These are phyloP conservation scores for Metarhizium rileyi DNA, from an alignment of 2,329 filamentous ascomycete species.

Conservation along the genomic window DNA sequence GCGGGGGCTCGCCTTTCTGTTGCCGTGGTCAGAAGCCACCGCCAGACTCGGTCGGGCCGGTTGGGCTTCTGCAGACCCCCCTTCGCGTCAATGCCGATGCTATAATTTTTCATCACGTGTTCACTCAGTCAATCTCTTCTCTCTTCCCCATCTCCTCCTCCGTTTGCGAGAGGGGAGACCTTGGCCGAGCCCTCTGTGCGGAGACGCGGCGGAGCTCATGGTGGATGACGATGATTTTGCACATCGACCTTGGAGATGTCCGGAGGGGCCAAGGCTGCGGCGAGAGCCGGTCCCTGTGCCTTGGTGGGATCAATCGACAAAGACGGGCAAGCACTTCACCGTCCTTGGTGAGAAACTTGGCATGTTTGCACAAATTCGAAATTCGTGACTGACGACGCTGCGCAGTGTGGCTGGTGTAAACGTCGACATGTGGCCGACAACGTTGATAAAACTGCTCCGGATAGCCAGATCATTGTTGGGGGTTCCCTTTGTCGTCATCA, in stretches of 20 bases:
- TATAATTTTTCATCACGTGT: background rate
- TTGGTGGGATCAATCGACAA: background rate
- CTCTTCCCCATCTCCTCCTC: background rate
- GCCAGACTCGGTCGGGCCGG: background rate
- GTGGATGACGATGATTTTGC: conserved; percentile 4
- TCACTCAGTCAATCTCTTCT: background rate
- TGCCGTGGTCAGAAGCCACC: background rate
- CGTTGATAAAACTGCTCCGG: no score
- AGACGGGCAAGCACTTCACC: no score
- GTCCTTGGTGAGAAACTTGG: no score
- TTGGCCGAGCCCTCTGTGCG: background rate
- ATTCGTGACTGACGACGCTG: no score
- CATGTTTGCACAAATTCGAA: background rate
- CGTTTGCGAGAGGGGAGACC: background rate
- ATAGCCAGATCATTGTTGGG: no score
- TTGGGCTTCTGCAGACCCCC: background rate
- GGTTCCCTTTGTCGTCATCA: no score
- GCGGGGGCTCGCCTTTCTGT: background rate
- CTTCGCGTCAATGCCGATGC: background rate
- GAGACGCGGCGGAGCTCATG: conserved; percentile 6
- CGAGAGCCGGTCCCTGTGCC: background rate
- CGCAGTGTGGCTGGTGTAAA: no score
- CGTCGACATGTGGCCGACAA: no score
- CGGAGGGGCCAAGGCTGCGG: background rate
- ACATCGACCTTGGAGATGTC: background rate